These are phyloP conservation scores for Boletus barrowsii DNA, from an alignment of 768 basidiomycete genomes.

Conservation along the genomic window DNA sequence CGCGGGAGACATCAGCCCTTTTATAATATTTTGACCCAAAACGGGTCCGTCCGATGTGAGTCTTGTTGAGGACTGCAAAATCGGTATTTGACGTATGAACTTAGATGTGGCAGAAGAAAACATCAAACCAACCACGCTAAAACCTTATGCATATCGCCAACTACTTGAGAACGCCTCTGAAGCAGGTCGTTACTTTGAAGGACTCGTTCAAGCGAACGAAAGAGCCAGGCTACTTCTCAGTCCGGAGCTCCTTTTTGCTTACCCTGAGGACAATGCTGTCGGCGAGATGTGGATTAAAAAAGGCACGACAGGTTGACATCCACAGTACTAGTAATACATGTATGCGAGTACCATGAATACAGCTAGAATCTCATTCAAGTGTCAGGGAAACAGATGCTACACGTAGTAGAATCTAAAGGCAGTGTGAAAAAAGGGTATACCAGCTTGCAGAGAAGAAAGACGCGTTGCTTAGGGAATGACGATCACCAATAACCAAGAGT, in stretches of 20 bases:
- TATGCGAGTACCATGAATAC: constrained; percentile 5
- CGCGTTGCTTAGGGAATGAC: neutral
- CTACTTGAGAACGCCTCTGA: constrained; percentile 26
- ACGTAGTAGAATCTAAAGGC: neutral
- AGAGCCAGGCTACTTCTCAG: constrained; percentile 40
- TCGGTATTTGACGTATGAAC: constrained; percentile 1
- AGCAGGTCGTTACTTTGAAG: constrained; percentile 39
- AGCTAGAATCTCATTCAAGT: neutral
- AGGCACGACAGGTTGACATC: constrained; percentile 10
- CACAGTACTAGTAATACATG: neutral
- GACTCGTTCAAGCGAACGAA: constrained; percentile 22
- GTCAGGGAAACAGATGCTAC: neutral
- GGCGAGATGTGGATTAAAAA: constrained; percentile 35
- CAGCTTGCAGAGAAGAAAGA: neutral
- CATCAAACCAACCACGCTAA: constrained; percentile 22
- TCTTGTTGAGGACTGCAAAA: neutral
- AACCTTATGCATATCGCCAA: constrained; percentile 15
- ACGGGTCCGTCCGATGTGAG: constrained; percentile 40
- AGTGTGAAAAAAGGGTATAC: neutral
- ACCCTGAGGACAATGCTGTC: constrained; percentile 46
- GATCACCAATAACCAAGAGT: constrained; percentile 69
- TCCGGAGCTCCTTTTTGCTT: constrained; percentile 39
- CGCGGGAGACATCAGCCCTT: constrained; percentile 49
- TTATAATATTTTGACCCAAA: constrained; percentile 38
- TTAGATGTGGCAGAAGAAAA: constrained; percentile 39